Percentiles rank a stretch among this genome's conserved stretches.
These are phyloP conservation scores for Pseudocercospora ulei DNA, from an alignment of 2,329 filamentous ascomycete genomes.

Conservation along the genomic window DNA sequence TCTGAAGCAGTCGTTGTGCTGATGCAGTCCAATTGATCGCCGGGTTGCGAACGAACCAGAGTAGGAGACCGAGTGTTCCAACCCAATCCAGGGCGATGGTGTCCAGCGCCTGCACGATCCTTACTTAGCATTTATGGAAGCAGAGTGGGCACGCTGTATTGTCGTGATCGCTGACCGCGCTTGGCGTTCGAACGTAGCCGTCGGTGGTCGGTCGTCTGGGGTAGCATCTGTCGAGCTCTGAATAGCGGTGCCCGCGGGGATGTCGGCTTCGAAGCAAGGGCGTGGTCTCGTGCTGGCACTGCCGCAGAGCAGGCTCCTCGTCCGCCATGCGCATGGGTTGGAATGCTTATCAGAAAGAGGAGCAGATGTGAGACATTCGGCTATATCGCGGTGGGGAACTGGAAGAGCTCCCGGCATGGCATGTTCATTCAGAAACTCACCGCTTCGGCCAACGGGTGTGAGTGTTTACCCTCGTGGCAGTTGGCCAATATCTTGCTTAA, in stretches of 20 bases:
- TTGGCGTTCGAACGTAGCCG: neutral
- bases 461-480: too few relatives aligned
- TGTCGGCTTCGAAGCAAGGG: neutral
- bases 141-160: too few relatives aligned
- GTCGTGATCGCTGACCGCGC: too few relatives aligned
- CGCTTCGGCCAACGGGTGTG: too few relatives aligned
- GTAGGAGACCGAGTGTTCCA: neutral
- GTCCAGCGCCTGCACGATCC: neutral
- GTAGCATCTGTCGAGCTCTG: neutral
- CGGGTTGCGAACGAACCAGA: slow-evolving; percentile 3
- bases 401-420: too few relatives aligned
- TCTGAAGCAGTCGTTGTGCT: slow-evolving; percentile 3
- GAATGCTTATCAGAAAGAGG: neutral
- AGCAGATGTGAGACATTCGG: too few relatives aligned
- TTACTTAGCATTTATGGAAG: too few relatives aligned
- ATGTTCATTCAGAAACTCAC: too few relatives aligned
- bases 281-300: neutral
- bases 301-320: neutral
- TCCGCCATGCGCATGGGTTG: too few relatives aligned
- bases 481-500: too few relatives aligned
- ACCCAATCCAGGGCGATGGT: slow-evolving; percentile 3
- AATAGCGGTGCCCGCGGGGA: neutral
- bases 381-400: too few relatives aligned
- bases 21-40: neutral
- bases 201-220: neutral